These are phyloP conservation scores for Capsella rubella DNA, from an alignment of 441 rosid species.

Conservation along the genomic window DNA sequence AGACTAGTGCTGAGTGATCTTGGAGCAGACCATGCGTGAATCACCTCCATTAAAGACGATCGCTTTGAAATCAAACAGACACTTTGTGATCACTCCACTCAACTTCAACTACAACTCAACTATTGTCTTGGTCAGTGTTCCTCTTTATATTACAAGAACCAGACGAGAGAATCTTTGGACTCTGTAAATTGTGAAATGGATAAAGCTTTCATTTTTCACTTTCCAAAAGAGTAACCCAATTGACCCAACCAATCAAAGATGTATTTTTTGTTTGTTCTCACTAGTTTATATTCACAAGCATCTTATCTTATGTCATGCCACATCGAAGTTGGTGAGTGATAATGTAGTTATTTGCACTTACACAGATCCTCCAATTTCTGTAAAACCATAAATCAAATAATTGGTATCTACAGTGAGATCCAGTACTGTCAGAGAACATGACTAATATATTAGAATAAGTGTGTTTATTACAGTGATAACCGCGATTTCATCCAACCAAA, in stretches of 20 bases:
- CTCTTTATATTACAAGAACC: conserved; percentile 2
- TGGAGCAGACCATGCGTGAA: conserved; percentile 92
- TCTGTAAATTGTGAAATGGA: not conserved
- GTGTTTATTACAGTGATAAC: not conserved
- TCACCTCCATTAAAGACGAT: conserved; percentile 55
- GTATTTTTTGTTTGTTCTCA: not conserved
- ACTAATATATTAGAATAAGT: no score
- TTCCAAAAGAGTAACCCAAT: not conserved
- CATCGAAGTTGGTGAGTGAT: conserved; percentile 29
- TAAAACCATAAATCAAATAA: not conserved
- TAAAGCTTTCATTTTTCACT: not conserved
- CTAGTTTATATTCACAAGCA: not conserved
- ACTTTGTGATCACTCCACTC: conserved; percentile 24
- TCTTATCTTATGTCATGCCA: conserved; percentile 34
- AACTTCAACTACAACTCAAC: not conserved
- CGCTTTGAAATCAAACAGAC: conserved; percentile 10
- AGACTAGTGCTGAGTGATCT: conserved; percentile 88
- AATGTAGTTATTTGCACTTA: not conserved
- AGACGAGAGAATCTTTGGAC: conserved; percentile 19
- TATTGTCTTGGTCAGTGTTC: conserved; percentile 15
- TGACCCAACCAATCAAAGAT: not conserved
- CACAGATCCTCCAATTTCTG: no score
- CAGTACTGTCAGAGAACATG: conserved; percentile 12
- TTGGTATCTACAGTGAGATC: conserved; percentile 7
- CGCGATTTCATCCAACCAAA: not conserved